Percentiles rank a stretch among this genome's conserved stretches.
Conservation (phyloP, 202 grass and related monocot genomes). For the Schoenoplectus tabernaemontani region DNA sequence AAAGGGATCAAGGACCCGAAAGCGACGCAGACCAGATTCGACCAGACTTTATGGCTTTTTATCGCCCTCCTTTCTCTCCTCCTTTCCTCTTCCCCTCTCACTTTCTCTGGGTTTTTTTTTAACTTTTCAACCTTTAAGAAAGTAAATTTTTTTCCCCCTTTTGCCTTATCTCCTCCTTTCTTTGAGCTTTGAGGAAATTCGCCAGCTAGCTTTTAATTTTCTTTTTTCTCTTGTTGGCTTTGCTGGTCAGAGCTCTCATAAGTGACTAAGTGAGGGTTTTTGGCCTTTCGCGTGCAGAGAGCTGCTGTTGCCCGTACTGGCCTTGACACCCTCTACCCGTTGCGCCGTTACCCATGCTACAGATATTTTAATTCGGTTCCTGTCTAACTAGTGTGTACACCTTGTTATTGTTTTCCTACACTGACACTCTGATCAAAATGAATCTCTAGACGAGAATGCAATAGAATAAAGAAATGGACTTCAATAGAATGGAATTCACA, state of each 20-base stretch:
- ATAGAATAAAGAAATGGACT: too few relatives aligned
- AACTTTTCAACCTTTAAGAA: conserved; percentile 22
- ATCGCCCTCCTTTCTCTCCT: conserved; percentile 1
- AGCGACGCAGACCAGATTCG: conserved; percentile 27
- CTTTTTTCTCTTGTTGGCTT: neutral
- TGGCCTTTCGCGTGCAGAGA: neutral
- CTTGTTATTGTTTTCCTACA: neutral
- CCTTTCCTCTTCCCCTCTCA: neutral
- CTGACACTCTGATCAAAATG: neutral
- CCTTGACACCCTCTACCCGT: neutral
- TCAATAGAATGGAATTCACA: too few relatives aligned
- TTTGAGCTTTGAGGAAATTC: conserved; percentile 4
- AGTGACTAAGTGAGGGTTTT: neutral
- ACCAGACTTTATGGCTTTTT: neutral
- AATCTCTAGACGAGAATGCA: too few relatives aligned
- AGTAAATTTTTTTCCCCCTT: conserved; percentile 2
- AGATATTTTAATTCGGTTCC: neutral
- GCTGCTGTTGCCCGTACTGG: neutral
- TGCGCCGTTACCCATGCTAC: neutral
- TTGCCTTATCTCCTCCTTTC: conserved; percentile 16
- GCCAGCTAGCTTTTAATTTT: conserved; percentile 17
- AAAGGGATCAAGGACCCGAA: conserved; percentile 21
- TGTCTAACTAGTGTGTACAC: neutral
- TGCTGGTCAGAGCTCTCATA: conserved; percentile 21
- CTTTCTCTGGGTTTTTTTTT: conserved; percentile 14